These are phyloP conservation scores for Erigeron philadelphicus DNA, from an alignment of 140 eudicot genomes.

Conservation along the genomic window DNA sequence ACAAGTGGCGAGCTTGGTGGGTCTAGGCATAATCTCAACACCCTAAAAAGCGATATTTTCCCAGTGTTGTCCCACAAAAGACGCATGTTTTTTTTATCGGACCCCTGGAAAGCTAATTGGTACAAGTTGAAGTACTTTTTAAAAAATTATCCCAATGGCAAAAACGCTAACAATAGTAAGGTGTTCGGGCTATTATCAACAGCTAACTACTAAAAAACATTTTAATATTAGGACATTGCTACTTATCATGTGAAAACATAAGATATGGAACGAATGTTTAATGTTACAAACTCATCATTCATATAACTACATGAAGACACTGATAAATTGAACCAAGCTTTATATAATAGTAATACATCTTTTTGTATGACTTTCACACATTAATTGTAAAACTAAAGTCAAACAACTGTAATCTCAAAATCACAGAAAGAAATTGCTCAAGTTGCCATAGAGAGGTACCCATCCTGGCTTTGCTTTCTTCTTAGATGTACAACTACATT, in stretches of 20 bases:
- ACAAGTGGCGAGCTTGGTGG: too few relatives aligned
- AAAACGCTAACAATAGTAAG: too few relatives aligned
- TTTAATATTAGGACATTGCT: not conserved
- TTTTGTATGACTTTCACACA: conserved; percentile 6
- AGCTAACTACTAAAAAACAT: too few relatives aligned
- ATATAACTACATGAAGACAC: not conserved
- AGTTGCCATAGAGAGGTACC: conserved; percentile 26
- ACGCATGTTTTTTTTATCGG: too few relatives aligned
- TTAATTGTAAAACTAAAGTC: conserved; percentile 6
- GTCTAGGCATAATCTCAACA: too few relatives aligned
- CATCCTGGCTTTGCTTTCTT: conserved; percentile 23
- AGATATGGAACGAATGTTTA: not conserved
- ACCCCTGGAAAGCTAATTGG: too few relatives aligned
- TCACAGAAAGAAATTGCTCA: conserved; percentile 3
- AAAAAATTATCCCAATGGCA: too few relatives aligned
- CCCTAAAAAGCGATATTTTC: too few relatives aligned
- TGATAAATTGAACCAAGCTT: not conserved
- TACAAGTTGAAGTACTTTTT: too few relatives aligned
- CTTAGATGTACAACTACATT: conserved; percentile 19
- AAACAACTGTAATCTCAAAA: not conserved
- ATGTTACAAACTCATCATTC: conserved; percentile 11
- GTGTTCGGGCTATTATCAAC: too few relatives aligned
- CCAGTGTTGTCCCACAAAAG: too few relatives aligned
- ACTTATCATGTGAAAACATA: not conserved
- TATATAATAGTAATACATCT: not conserved